These are phyloP conservation scores for Boletus tylopilopsis DNA, from an alignment of 768 basidiomycete genomes.

Conservation along the genomic window DNA sequence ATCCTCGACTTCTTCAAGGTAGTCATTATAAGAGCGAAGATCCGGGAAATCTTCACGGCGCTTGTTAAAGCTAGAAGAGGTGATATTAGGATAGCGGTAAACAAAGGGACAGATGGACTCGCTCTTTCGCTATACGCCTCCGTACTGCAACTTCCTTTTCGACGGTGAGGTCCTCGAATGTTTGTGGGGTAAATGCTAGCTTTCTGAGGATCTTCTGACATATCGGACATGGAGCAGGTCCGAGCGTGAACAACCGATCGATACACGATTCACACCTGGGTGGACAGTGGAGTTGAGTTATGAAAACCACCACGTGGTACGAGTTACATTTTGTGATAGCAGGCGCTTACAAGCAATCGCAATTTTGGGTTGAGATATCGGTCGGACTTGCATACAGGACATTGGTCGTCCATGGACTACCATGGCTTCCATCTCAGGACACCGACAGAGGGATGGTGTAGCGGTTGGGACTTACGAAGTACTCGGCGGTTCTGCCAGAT, in stretches of 20 bases:
- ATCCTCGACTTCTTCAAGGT: constrained; percentile 94
- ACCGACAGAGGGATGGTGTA: neutral
- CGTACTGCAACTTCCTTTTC: constrained; percentile 94
- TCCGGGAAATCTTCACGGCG: constrained; percentile 83
- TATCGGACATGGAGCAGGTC: constrained; percentile 94
- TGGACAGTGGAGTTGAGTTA: constrained; percentile 7
- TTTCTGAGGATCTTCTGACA: constrained; percentile 87
- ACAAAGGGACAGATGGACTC: constrained; percentile 17
- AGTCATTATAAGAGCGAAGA: constrained; percentile 84
- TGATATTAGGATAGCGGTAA: neutral
- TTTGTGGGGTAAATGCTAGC: constrained; percentile 92
- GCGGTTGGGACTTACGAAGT: constrained; percentile 52
- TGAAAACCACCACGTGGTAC: neutral
- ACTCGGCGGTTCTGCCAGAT: constrained; percentile 78
- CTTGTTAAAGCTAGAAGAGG: constrained; percentile 80
- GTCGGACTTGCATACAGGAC: constrained; percentile 97
- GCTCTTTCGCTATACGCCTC: constrained; percentile 88
- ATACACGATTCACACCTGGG: constrained; percentile 98
- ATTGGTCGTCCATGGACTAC: constrained; percentile 88
- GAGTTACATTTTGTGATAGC: constrained; percentile 95
- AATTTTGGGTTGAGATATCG: constrained; percentile 93
- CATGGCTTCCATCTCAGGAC: constrained; percentile 8
- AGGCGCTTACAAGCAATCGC: constrained; percentile 89
- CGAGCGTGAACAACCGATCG: constrained; percentile 91
- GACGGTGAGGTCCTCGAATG: constrained; percentile 87